These are phyloP conservation scores for Coemansia sp. DNA, from an alignment of 192 early-diverging fungal species.

Conservation along the genomic window DNA sequence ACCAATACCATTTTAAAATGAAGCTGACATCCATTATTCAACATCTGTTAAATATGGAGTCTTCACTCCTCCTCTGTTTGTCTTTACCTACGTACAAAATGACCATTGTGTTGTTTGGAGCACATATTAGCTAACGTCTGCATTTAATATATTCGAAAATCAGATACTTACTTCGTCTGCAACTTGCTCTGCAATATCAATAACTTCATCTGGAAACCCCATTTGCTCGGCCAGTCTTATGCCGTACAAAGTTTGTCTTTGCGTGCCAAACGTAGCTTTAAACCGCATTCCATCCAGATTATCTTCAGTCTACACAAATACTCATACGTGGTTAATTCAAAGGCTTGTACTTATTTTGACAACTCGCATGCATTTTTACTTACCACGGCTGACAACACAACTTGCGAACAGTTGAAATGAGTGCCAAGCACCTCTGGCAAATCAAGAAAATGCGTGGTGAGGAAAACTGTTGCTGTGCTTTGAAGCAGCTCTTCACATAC, in stretches of 20 bases:
- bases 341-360: neutral
- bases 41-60: too few species aligned
- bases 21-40: too few species aligned
- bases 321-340: neutral
- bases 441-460: constrained; percentile 79
- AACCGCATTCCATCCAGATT: constrained; percentile 7
- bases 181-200: constrained; percentile 38
- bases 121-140: too few species aligned
- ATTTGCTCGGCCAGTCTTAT: constrained; percentile 36
- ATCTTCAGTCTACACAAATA: neutral
- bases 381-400: constrained; percentile 28
- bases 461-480: constrained; percentile 59
- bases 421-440: constrained; percentile 55
- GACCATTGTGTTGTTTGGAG: too few species aligned
- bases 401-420: constrained; percentile 51
- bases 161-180: constrained; percentile 27
- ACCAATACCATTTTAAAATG: too few species aligned
- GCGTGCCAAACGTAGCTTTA: constrained; percentile 21
- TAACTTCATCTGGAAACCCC: constrained; percentile 26
- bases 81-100: neutral
- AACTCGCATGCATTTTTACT: neutral
- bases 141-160: neutral
- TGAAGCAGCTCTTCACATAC: constrained; percentile 68
- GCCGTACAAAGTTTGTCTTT: constrained; percentile 35
- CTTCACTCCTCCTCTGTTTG: neutral